Evolutionary conservation across 495 filamentous ascomycete genomes (phyloP), one percentile per base, ranked within the genome.

Genomic region (Xylaria telfairii): DNA sequence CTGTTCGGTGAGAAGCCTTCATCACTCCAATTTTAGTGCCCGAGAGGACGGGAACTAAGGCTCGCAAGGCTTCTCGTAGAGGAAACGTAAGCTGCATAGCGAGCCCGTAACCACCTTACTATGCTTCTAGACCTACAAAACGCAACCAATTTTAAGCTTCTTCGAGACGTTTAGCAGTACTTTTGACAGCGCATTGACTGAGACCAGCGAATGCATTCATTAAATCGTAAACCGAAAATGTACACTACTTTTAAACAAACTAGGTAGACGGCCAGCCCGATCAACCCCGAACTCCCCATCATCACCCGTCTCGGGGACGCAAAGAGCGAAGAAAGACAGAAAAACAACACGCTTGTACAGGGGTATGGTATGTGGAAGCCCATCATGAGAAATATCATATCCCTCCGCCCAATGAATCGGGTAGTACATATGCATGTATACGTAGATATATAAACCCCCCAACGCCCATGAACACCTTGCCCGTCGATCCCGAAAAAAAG

Each of bases 391-490:
- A 19, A 65, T 32, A 24, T 13, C 19, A 59, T 37, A 3, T 10
- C 6, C 30, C 28, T 24, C 56, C 44, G 4, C 44, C 56, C 12
- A n/a, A 37, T 37, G 2, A 37, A 34, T 59, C 24, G 17, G 57
- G 4, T 12, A n/a, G 54, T 32, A 57, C 19, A 34, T 34, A 34
- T 34, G 24, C 2, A 34, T 24, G 5, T 21, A 44, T 28, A 28
- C 21, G 17, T 57, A 34, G 6, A 37, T 21, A 37, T 57, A 56
- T 56, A n/a, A 4, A 53, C 24, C 12, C 26, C 1, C 12, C 4
- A 49, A 64, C 26, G 42, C 44, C 62, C 3, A 3, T 46, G 30
- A 65, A 65, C 62, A 26, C 62, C 62, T 37, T 46, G 13, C 30
- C 30, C 8, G 3, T 39, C 15, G 17, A 65, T 37, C 44, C 56